Evolutionary conservation across 78 protist genomes (phyloP), one percentile per base, ranked within the genome.

Genomic region (Chrysochromulina parva): DNA sequence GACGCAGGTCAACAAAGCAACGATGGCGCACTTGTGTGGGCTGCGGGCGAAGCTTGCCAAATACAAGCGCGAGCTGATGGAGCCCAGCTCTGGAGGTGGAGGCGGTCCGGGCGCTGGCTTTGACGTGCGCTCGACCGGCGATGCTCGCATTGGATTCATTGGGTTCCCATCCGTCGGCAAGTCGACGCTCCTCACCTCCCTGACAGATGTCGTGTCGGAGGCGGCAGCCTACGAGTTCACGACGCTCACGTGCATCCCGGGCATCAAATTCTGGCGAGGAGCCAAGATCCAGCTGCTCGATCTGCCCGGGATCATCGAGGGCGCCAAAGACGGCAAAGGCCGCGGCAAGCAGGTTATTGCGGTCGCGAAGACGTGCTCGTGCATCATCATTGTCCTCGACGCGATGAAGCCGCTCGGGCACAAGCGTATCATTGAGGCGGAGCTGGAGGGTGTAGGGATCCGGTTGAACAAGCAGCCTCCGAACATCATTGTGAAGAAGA

Each of bases 161-260:
- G 97, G 99, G 16, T 99, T 99, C 93, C 99, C 99, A 0, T 98
- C 99, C 0, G 99, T 99, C 14, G 99, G 99, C 69, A 99, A 99
- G 93, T 96, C 99, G 17, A 99, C 99, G 0, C 92, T 99, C 14
- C 93, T 99, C 62, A 95, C 90, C 65, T 95, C 95, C 71, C 89
- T 99, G 74, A 98, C 99, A 0, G 94, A 93, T 53, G 95, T 97
- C 2, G 1, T 1, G 58, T 85, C 92, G 10, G 94, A 94, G 74
- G 99, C 96, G 22, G 99, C 99, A 0, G 86, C 97, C 26, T 98
- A 98, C 90, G 99, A 98, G 94, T 99, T 99, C 96, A 99, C 99
- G 20, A 99, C 99, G 38, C 96, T 99, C 62, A 98, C 99, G 3
- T 97, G 99, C 93, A 93, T 99, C 98, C 99, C 58, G 97, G 99